Base-by-base conservation (phyloP, 495 filamentous ascomycete genomes). In the Xylaria scruposa region DNA sequence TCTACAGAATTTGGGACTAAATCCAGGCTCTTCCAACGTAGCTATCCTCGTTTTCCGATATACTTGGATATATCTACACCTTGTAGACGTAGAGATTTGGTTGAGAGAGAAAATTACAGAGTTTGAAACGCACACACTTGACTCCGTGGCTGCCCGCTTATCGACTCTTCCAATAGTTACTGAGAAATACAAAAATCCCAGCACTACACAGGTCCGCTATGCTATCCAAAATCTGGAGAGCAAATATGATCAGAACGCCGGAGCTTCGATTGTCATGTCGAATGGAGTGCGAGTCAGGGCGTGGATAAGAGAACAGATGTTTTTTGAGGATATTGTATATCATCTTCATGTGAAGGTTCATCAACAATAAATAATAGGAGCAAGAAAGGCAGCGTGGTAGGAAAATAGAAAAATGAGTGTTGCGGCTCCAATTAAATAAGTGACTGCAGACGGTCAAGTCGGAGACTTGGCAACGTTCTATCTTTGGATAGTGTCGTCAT, bases 321-420 rank as follows among this genome's bases (percentile, higher is more conserved):
- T 31, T 59, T 26, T 59, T 8, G 56, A 59, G 29, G 56, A 59
- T 19, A 47, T 65, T 31, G 31, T 59, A 17, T 59, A 59, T 59
- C 56, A 59, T 36, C 60, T 76, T 21, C 74, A 76, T 51, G 74
- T 76, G 47, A 61, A 68, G 53, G 72, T 76, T 33, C 61, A 71
- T 64, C 40, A 67, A 46, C 31, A 62, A 26, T 15, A 12, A 4
- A 15, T 2, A 44, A 44, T 12, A 13, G 0, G 42, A 3, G 12
- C 10, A 15, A 44, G 42, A 4, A 44, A 44, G 3, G 15, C 13
- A 44, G 40, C 40, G 12, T 10, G 13, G 40, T 1, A 42, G 40
- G 3, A 15, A 44, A 15, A n/a, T n/a, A n/a, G n/a, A n/a, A n/a
- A n/a, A n/a, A n/a, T n/a, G n/a, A n/a, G n/a, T n/a, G n/a, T n/a